Base-by-base conservation (phyloP, 2,329 filamentous ascomycete genomes). In the Calonectria crousiana region DNA sequence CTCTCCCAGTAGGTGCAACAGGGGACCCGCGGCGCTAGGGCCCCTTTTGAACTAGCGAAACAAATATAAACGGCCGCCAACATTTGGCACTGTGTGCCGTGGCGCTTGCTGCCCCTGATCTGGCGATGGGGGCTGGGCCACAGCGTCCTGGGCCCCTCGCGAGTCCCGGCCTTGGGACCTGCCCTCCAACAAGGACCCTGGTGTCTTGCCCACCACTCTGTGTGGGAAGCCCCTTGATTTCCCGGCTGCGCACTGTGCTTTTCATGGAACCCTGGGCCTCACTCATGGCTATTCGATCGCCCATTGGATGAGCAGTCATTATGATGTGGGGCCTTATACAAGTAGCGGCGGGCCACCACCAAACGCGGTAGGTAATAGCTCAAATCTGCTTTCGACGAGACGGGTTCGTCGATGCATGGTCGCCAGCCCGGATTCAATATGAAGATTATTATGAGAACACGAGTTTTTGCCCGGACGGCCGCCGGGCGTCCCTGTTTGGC, bases 41-140 rank as follows among this genome's bases (percentile, higher is more conserved):
- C 73, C 72, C 51, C 69, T 78, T 78, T 53, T 70, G 75, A 56
- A 38, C 74, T 78, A 80, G 79, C 79, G 78, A 81, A 81, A 81
- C 79, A 73, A 75, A 73, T 73, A 67, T 73, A 64, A 75, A 71
- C 72, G 67, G 72, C 71, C 74, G 73, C 78, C 72, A 75, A 26
- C 16, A 49, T 23, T 71, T 69, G 62, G 72, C 72, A 78, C 77
- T 14, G 77, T 78, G 72, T 71, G 68, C 23, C 47, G 72, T 73
- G 73, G 76, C 76, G 73, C 38, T 52, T 16, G 67, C 13, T 28
- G 71, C 76, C 78, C 78, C 78, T 80, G 78, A 74, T 72, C 16
- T 67, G 34, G 32, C 26, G n/a, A n/a, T 10, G 32, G 41, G 20
- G 53, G 28, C 53, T 30, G 53, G 26, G 20, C 53, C 34, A 49